A percentile compares a stretch with the other conserved stretches of the same genome.
Evolutionary conservation across 2,329 filamentous ascomycete genomes (phyloP).

Genomic region (Calonectria ilicicola): DNA sequence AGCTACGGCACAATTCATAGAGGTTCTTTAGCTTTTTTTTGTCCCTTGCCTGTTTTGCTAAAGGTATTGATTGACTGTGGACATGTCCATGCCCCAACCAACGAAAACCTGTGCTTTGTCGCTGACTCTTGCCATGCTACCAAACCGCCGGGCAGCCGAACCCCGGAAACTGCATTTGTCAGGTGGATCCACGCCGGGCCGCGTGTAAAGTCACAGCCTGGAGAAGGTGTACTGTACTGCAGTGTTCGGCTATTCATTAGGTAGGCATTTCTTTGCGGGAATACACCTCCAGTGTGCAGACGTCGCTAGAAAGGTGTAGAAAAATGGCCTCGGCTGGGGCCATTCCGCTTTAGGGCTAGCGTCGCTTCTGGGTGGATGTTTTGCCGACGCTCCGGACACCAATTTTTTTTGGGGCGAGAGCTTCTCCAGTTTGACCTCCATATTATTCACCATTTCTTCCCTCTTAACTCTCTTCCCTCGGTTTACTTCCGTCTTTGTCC

Average conservation of each 20-base stretch:
- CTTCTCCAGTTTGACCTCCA: slow-evolving; percentile 41
- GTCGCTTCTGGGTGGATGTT: slow-evolving; percentile 49
- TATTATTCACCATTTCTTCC: slow-evolving; percentile 38
- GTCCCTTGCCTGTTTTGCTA: neutral
- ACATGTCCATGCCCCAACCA: neutral
- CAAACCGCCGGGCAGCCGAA: slow-evolving; percentile 26
- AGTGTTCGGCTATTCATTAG: slow-evolving; percentile 35
- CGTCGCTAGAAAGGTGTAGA: slow-evolving; percentile 54
- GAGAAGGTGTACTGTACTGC: neutral
- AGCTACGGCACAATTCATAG: neutral
- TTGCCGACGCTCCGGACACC: slow-evolving; percentile 54
- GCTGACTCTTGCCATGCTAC: neutral
- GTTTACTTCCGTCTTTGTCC: slow-evolving; percentile 38
- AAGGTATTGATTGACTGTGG: neutral
- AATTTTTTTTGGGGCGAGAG: slow-evolving; percentile 53
- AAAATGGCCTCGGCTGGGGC: slow-evolving; percentile 44
- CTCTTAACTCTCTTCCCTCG: slow-evolving; percentile 29
- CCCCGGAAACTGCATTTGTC: slow-evolving; percentile 40
- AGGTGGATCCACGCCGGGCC: slow-evolving; percentile 21
- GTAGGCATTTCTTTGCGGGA: neutral
- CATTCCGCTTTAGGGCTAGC: slow-evolving; percentile 48
- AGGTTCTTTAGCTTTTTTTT: neutral
- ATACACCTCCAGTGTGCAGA: slow-evolving; percentile 35
- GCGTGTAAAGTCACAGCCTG: neutral
- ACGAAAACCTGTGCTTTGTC: neutral